A percentile compares a stretch with the other conserved stretches of the same genome.
Evolutionary conservation across 1,284 basidiomycete genomes (phyloP).

Genomic region (Rhodotorula glutinis): DNA sequence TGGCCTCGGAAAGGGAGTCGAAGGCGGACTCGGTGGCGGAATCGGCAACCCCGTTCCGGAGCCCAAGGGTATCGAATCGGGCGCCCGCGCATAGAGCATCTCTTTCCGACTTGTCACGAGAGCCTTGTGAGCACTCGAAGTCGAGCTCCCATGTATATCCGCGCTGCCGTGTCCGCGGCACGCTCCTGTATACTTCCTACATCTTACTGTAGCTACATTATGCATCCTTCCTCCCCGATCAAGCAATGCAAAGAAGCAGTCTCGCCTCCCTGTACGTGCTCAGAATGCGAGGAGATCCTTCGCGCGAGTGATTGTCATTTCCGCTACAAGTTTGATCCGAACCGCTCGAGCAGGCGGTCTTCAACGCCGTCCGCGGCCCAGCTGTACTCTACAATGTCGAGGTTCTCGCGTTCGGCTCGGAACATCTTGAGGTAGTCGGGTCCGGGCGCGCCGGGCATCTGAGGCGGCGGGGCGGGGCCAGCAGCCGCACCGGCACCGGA

Average conservation of each 20-base stretch:
- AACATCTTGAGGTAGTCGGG: slow-evolving; percentile 88
- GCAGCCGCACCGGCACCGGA: not conserved
- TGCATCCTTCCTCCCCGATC: no score
- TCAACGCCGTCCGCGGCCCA: slow-evolving; percentile 40
- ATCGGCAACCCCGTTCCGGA: slow-evolving; percentile 20
- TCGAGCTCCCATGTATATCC: no score
- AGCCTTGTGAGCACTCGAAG: no score
- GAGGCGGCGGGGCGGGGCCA: slow-evolving; percentile 9
- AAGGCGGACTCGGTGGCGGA: slow-evolving; percentile 30
- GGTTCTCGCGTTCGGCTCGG: slow-evolving; percentile 86
- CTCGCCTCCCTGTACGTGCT: no score
- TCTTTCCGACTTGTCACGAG: no score
- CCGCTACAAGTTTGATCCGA: not conserved
- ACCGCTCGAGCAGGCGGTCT: slow-evolving; percentile 31
- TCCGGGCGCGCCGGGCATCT: slow-evolving; percentile 47
- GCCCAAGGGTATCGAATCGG: slow-evolving; percentile 27
- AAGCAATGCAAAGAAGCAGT: no score
- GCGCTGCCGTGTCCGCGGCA: no score
- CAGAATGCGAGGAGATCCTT: not conserved
- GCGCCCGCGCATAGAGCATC: slow-evolving; percentile 3
- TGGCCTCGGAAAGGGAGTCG: slow-evolving; percentile 23
- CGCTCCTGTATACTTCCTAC: no score
- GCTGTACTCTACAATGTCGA: slow-evolving; percentile 61
- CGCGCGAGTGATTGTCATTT: not conserved
- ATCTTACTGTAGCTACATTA: no score